Evolutionary conservation across 805 yeast species (phyloP).

Genomic region (Candida glaebosa): DNA sequence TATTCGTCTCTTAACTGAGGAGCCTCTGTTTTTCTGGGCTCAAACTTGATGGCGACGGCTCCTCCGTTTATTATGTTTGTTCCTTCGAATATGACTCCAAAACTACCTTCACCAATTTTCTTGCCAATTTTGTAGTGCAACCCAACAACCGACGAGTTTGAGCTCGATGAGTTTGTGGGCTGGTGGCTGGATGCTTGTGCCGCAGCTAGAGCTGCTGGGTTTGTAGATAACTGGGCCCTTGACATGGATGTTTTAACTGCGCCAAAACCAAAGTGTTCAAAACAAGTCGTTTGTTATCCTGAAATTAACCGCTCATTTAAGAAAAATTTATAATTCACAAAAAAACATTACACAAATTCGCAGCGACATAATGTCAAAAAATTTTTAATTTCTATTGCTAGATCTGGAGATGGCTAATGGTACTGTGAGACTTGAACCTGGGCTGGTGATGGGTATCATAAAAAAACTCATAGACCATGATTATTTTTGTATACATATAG

Average conservation of each 20-base stretch:
- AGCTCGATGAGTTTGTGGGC: slow-evolving; percentile 12
- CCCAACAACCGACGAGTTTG: slow-evolving; percentile 46
- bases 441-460: too few relatives aligned
- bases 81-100: slow-evolving; percentile 83
- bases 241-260: too few relatives aligned
- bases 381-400: background rate
- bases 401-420: too few relatives aligned
- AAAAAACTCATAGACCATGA: too few relatives aligned
- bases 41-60: slow-evolving; percentile 76
- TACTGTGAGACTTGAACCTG: too few relatives aligned
- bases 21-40: slow-evolving; percentile 76
- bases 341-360: background rate
- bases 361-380: background rate
- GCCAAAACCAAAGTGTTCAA: too few relatives aligned
- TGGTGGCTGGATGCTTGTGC: slow-evolving; percentile 32
- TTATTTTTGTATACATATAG: too few relatives aligned
- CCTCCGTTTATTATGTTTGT: slow-evolving; percentile 62
- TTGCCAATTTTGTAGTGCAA: slow-evolving; percentile 76
- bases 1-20: slow-evolving; percentile 82
- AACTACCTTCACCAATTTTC: slow-evolving; percentile 85
- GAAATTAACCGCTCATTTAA: background rate
- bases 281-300: background rate
- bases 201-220: slow-evolving; percentile 40
- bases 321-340: background rate
- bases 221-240: slow-evolving; percentile 25